Evolutionary conservation across 2,329 filamentous ascomycete species (phyloP), one percentile per base, ranked within the genome.

Genomic region (Ophiostoma populinum): DNA sequence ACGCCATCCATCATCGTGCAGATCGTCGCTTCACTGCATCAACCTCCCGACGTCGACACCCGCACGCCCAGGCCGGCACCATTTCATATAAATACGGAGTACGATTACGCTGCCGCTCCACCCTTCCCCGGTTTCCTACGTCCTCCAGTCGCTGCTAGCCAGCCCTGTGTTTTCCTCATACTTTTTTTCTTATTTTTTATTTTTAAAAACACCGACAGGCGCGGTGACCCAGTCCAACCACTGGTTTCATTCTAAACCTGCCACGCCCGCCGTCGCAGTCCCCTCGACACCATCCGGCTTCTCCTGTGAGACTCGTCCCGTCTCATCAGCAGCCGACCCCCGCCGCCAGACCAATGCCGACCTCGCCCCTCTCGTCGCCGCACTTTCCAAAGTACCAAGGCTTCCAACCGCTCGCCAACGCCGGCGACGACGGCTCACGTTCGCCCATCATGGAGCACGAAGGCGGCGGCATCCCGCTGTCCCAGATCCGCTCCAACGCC

Each of bases 391-490:
- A 43, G 17, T 35, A 35, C 5, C 40, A 45, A 36, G 46, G 46
- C 5, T 49, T 49, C 19, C 24, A 46, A 35, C 43, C 40, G 7
- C 28, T 46, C 7, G 17, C 35, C 5, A 37, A 33, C 38, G 37
- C 37, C 28, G 19, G 15, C 22, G 19, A 20, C 24, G 18, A 16
- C 36, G 40, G 37, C 33, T 27, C 32, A 26, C 25, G 16, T 29
- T 29, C 18, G 29, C 43, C 45, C 49, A 16, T 9, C 11, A 43
- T 42, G 39, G 48, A 50, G 29, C 39, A 47, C 40, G 51, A 55
- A 12, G 48, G 48, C 36, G 63, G 48, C 36, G 64, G 60, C 34
- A 75, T 75, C 31, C 68, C 68, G 15, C 61, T 75, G 38, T 60
- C 61, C 11, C 55, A 58, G 30, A 63, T 78, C 43, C 61, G 57